Evolutionary conservation across 139 green algal genomes (phyloP).

Genomic region (Chlorella sp.): DNA sequence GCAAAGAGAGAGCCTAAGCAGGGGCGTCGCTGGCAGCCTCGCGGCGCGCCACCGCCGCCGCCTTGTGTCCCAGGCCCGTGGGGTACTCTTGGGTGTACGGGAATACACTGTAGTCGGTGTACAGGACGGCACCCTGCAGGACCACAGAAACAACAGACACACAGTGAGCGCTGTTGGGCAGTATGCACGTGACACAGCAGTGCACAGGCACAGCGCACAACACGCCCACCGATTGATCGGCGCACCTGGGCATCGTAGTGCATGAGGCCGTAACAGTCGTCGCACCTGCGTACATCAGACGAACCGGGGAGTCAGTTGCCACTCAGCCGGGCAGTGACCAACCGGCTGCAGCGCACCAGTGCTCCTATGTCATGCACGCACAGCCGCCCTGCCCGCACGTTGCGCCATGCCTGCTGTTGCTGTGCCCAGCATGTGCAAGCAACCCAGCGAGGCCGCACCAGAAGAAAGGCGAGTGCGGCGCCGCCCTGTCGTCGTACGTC

Average conservation of each 20-base stretch:
- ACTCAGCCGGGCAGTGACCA: background rate
- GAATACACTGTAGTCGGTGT: slow-evolving; percentile 46
- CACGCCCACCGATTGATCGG: too few species aligned
- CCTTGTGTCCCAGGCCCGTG: background rate
- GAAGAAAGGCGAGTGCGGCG: slow-evolving; percentile 60
- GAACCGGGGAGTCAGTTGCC: background rate
- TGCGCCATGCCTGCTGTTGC: background rate
- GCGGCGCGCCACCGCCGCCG: background rate
- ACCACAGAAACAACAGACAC: background rate
- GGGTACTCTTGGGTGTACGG: slow-evolving; percentile 51
- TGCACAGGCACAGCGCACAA: too few species aligned
- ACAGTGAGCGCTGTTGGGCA: background rate
- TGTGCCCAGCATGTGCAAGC: too few species aligned
- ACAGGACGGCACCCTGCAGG: slow-evolving; percentile 19
- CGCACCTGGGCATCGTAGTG: slow-evolving; percentile 52
- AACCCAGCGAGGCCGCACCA: slow-evolving; percentile 38
- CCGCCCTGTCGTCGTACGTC: slow-evolving; percentile 65
- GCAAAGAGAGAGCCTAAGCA: too few species aligned
- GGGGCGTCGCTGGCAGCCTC: too few species aligned
- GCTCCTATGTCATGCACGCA: too few species aligned
- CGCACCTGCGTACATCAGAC: too few species aligned
- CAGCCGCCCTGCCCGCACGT: background rate
- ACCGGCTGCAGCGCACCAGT: background rate
- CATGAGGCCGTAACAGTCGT: slow-evolving; percentile 58
- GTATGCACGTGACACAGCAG: too few species aligned